Conservation (phyloP, 2,329 filamentous ascomycete genomes). For the Paraphaeosphaeria sporulosa region DNA sequence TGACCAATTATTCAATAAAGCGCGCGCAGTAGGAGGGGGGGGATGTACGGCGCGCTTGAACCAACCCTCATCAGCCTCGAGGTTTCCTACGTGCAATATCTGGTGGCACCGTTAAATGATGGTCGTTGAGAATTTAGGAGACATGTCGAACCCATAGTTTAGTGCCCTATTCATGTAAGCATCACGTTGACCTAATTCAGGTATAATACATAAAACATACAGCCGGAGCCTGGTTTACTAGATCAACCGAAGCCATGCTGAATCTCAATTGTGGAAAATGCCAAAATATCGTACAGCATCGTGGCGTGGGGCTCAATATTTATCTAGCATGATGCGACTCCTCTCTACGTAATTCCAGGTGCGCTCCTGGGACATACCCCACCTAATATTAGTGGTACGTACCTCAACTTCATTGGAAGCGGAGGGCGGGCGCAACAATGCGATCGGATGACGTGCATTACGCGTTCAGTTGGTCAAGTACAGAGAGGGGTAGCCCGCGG, state of each 20-base stretch:
- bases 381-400: background rate
- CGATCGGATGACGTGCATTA: background rate
- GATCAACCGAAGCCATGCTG: conserved; percentile 15
- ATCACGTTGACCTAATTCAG: background rate
- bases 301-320: background rate
- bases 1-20: conserved; percentile 1
- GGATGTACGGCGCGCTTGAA: conserved; percentile 40
- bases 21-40: background rate
- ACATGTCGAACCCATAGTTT: conserved; percentile 43
- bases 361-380: background rate
- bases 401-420: background rate
- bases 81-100: conserved; percentile 45
- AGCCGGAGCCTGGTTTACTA: conserved; percentile 18
- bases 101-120: conserved; percentile 15
- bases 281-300: background rate
- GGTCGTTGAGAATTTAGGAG: background rate
- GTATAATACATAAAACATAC: conserved; percentile 6
- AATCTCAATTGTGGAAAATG: background rate
- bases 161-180: conserved; percentile 34
- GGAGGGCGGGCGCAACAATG: background rate
- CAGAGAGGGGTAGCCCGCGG: conserved; percentile 14
- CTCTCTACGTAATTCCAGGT: background rate
- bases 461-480: background rate
- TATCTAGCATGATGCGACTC: background rate
- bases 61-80: conserved; percentile 48